Evolutionary conservation across 1,139 yeast species (phyloP).

Genomic region (Petasospora fabianii): DNA sequence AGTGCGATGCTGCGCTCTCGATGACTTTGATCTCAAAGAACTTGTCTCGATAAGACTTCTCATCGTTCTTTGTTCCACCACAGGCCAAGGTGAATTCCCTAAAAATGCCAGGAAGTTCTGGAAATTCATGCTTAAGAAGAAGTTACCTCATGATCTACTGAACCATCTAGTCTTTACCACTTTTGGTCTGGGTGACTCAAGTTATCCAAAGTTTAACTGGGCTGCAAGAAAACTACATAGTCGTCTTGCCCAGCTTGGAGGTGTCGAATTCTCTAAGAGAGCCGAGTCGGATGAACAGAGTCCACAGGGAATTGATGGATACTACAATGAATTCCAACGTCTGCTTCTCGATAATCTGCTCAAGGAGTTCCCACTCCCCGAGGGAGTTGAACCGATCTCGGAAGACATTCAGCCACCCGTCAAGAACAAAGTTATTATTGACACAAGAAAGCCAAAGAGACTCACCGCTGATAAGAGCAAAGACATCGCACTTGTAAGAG

Average conservation of each 20-base stretch:
- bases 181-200: slow-evolving; percentile 94
- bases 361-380: slow-evolving; percentile 36
- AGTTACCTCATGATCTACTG: slow-evolving; percentile 61
- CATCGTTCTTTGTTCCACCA: slow-evolving; percentile 77
- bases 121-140: slow-evolving; percentile 65
- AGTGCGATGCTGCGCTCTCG: slow-evolving; percentile 53
- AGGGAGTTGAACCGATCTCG: slow-evolving; percentile 33
- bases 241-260: slow-evolving; percentile 78
- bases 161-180: slow-evolving; percentile 62
- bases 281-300: slow-evolving; percentile 88
- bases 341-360: slow-evolving; percentile 43
- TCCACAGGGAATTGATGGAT: slow-evolving; percentile 76
- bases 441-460: slow-evolving; percentile 28
- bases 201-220: slow-evolving; percentile 82
- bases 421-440: slow-evolving; percentile 32
- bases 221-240: slow-evolving; percentile 80
- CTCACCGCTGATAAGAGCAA: slow-evolving; percentile 24
- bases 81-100: slow-evolving; percentile 96
- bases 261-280: slow-evolving; percentile 61
- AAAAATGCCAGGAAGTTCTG: slow-evolving; percentile 69
- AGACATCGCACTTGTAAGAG: slow-evolving; percentile 30
- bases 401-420: slow-evolving; percentile 44
- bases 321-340: slow-evolving; percentile 70
- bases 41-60: slow-evolving; percentile 48
- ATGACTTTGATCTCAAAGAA: slow-evolving; percentile 55